These are phyloP conservation scores for Volvariella surrecta DNA, from an alignment of 1,284 basidiomycete species.

Conservation along the genomic window DNA sequence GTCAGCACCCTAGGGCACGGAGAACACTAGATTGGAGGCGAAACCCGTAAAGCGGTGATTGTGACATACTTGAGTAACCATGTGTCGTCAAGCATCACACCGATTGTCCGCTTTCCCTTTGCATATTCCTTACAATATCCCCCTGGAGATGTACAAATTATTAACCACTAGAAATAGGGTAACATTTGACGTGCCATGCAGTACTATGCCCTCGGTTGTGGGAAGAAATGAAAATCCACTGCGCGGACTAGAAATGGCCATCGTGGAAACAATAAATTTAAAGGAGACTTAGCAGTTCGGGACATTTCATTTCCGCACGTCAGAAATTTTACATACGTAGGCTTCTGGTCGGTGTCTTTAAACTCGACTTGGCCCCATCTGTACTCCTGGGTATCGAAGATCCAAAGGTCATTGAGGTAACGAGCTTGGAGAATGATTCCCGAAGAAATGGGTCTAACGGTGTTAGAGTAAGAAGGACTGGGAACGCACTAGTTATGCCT, in stretches of 20 bases:
- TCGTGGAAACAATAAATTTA: background rate
- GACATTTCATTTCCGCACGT: background rate
- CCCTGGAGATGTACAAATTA: slow-evolving; percentile 26
- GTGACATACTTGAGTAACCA: slow-evolving; percentile 73
- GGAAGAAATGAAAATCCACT: slow-evolving; percentile 87
- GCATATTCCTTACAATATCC: slow-evolving; percentile 91
- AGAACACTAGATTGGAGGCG: background rate
- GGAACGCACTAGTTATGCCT: slow-evolving; percentile 53
- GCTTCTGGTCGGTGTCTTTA: slow-evolving; percentile 57
- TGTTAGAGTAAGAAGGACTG: background rate
- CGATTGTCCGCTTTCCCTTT: slow-evolving; percentile 82
- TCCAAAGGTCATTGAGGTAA: slow-evolving; percentile 84
- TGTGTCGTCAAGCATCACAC: slow-evolving; percentile 85
- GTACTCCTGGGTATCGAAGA: slow-evolving; percentile 85
- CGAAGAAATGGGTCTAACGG: background rate
- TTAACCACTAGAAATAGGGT: too few relatives aligned
- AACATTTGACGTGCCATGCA: slow-evolving; percentile 71
- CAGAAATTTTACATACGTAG: slow-evolving; percentile 42
- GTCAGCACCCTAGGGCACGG: slow-evolving; percentile 3
- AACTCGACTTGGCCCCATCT: slow-evolving; percentile 82
- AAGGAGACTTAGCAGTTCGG: background rate
- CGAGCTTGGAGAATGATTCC: slow-evolving; percentile 41
- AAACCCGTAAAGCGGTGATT: background rate
- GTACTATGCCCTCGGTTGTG: slow-evolving; percentile 70
- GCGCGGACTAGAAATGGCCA: slow-evolving; percentile 46